Base-by-base conservation (phyloP, 2,329 filamentous ascomycete species). In the Lachnellula arida region DNA sequence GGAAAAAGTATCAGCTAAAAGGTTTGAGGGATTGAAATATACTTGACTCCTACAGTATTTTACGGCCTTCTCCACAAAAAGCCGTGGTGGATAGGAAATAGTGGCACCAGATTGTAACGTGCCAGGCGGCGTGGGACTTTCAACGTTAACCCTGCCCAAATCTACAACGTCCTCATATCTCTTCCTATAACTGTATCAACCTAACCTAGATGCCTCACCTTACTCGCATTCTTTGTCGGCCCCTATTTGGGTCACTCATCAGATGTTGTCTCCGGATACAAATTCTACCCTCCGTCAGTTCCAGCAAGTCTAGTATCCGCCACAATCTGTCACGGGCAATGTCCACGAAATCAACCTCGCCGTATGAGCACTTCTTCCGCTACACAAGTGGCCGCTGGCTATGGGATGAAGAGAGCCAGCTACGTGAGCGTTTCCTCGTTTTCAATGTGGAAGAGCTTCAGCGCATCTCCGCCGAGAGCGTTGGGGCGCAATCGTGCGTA, bases 341-440 rank as follows among this genome's bases (percentile, higher is more conserved):
- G 19, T 53, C 46, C 35, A 53, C 58, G 19, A 47, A 46, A 47
- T 44, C 54, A 35, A 52, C 49, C 17, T 47, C 32, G 17, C 47
- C 19, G 25, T 51, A 60, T 58, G 63, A 65, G 19, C 46, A 62
- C 43, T 61, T 68, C 48, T 70, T 65, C 53, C 58, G 49, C 55
- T 72, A 70, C 56, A 70, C 65, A n/a, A 67, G 67, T 55, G 69
- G 69, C 15, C 58, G 68, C 49, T 72, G 68, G 67, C 51, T 72
- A 28, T 69, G 68, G 70, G 61, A 73, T 50, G 72, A 75, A 59
- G 61, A 70, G 22, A 49, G 59, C 34, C 67, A 69, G 53, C 62
- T 72, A 34, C 63, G 59, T 49, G 65, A 68, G 12, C 67, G 72
- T 49, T 71, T 70, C 44, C 55, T 53, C 32, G 37, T 47, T 12